phyloP scores from a whole-genome alignment of 163 green algal species.

The Scenedesmus sp. region DNA sequence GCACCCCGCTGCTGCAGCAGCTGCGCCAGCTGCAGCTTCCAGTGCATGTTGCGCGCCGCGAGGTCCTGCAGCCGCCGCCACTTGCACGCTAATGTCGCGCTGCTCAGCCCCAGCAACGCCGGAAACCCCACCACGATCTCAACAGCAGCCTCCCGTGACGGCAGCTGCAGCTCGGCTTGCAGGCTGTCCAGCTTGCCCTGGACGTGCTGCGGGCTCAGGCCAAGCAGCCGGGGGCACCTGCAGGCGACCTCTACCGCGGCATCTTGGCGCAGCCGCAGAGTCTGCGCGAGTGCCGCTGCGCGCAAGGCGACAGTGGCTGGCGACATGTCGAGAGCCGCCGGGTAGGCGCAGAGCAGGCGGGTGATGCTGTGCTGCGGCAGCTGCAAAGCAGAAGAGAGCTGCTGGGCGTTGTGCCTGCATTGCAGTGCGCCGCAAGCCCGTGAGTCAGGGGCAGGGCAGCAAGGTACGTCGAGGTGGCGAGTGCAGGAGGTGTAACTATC shows the following conservation, averaged over 20 bases:
- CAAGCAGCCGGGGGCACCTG: constrained; percentile 7
- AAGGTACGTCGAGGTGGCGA: no score
- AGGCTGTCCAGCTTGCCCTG: neutral
- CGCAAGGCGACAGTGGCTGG: constrained; percentile 10
- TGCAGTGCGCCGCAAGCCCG: no score
- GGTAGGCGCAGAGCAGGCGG: neutral
- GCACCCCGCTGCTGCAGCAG: neutral
- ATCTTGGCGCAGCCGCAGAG: neutral
- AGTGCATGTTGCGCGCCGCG: neutral
- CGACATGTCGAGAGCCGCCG: constrained; percentile 24
- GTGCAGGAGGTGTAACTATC: no score
- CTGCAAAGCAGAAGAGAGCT: neutral
- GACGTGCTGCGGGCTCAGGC: neutral
- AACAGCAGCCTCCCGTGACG: neutral
- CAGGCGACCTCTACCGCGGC: constrained; percentile 1
- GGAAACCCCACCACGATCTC: constrained; percentile 6
- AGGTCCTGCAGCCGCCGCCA: neutral
- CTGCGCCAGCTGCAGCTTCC: constrained; percentile 21
- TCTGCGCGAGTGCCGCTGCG: neutral
- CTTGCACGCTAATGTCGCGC: neutral
- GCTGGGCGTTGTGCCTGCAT: constrained; percentile 15
- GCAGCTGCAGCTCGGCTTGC: neutral
- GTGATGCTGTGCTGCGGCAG: neutral
- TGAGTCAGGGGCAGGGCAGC: no score
- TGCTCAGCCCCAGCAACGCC: neutral